phyloP scores from a whole-genome alignment of 2,329 filamentous ascomycete genomes.

The Biscogniauxia sp. region DNA sequence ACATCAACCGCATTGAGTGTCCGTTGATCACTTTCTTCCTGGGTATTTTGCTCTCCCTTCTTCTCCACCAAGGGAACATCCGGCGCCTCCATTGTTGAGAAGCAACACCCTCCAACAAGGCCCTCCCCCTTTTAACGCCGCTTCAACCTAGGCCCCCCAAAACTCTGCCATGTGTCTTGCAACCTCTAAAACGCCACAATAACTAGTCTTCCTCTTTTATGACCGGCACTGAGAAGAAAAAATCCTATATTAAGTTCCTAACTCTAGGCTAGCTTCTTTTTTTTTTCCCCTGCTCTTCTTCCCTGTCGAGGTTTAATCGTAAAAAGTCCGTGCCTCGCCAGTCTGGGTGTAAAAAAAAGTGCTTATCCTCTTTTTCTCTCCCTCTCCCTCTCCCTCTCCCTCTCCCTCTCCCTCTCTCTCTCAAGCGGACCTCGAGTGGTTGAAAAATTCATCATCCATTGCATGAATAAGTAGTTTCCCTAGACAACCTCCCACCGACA shows the following conservation, averaged over 20 bases:
- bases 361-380: not conserved
- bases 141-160: not conserved
- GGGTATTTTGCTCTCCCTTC: too few species aligned
- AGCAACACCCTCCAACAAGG: not conserved
- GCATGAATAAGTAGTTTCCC: not conserved
- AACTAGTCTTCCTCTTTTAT: not conserved
- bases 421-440: not conserved
- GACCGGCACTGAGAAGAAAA: not conserved
- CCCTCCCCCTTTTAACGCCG: not conserved
- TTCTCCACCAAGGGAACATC: not conserved
- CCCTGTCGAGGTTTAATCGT: not conserved
- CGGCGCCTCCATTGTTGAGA: not conserved
- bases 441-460: not conserved
- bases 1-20: too few species aligned
- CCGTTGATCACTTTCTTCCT: not conserved
- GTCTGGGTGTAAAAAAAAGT: not conserved
- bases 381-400: too few species aligned
- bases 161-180: too few species aligned
- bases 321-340: not conserved
- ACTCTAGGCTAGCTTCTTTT: not conserved
- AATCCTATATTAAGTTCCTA: not conserved
- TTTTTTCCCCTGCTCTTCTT: not conserved
- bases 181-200: too few species aligned
- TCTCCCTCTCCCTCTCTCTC: too few species aligned
- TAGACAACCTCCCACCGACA: slow-evolving; percentile 4